Conservation (phyloP, 768 basidiomycete genomes). For the Boletus sensibilis region DNA sequence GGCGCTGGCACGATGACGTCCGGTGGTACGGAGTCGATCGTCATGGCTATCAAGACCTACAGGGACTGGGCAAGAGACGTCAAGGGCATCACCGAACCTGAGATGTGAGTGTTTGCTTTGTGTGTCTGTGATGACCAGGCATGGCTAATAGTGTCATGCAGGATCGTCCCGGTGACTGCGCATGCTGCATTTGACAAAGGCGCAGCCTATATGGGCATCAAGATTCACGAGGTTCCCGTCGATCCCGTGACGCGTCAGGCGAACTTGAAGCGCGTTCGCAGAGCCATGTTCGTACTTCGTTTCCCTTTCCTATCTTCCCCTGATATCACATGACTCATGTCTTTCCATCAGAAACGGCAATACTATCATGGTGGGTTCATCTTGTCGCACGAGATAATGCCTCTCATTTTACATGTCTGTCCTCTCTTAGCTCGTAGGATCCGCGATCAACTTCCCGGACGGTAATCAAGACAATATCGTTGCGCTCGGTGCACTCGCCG, state of each 20-base stretch:
- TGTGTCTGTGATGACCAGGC: background rate
- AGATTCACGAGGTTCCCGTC: conserved; percentile 84
- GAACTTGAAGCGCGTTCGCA: conserved; percentile 68
- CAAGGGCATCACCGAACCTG: conserved; percentile 88
- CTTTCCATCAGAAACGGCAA: conserved; percentile 63
- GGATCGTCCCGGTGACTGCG: conserved; percentile 79
- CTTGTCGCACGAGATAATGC: background rate
- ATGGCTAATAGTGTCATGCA: conserved; percentile 28
- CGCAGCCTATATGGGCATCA: conserved; percentile 83
- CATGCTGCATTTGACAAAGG: conserved; percentile 98
- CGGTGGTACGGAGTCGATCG: conserved; percentile 93
- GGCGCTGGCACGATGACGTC: conserved; percentile 93
- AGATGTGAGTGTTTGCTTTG: conserved; percentile 61
- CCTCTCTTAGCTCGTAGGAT: conserved; percentile 68
- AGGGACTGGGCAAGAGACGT: conserved; percentile 85
- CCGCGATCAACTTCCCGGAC: conserved; percentile 82
- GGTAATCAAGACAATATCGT: conserved; percentile 87
- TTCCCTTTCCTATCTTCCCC: background rate
- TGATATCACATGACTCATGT: conserved; percentile 1
- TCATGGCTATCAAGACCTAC: conserved; percentile 94
- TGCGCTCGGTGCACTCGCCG: conserved; percentile 72
- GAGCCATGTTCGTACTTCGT: conserved; percentile 73
- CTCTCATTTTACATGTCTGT: background rate
- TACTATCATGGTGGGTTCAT: conserved; percentile 70
- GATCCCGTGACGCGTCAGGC: conserved; percentile 74